Conservation (phyloP, 441 rosid species). For the Euphorbia schlechtendalii region DNA sequence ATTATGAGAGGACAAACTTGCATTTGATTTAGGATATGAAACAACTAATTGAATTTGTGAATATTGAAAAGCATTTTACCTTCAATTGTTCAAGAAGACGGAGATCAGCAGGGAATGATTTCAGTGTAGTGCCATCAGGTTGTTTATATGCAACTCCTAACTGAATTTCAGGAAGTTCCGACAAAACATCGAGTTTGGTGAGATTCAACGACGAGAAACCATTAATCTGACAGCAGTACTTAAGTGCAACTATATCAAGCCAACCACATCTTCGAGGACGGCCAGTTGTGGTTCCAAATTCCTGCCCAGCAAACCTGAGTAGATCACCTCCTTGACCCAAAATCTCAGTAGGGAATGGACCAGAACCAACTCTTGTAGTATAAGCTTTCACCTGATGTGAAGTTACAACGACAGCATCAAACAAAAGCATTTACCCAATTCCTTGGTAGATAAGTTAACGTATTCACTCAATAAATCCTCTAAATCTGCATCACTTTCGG, state of each 20-base stretch:
- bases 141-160: constrained; percentile 71
- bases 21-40: not conserved
- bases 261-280: constrained; percentile 99
- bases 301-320: constrained; percentile 84
- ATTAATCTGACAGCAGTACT: constrained; percentile 75
- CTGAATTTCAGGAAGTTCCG: constrained; percentile 75
- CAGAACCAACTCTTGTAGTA: constrained; percentile 94
- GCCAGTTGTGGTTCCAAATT: constrained; percentile 94
- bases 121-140: constrained; percentile 61
- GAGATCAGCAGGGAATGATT: constrained; percentile 87
- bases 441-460: not conserved
- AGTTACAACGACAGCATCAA: not conserved
- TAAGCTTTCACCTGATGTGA: constrained; percentile 80
- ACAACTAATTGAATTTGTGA: not conserved
- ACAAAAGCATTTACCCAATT: not conserved
- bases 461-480: not conserved
- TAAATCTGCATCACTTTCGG: too few relatives aligned
- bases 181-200: constrained; percentile 88
- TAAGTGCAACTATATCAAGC: constrained; percentile 93
- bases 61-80: constrained; percentile 29
- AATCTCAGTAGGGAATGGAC: constrained; percentile 95
- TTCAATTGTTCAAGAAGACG: constrained; percentile 66
- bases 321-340: constrained; percentile 80
- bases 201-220: constrained; percentile 88
- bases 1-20: not conserved